These are phyloP conservation scores for Erysimum cheiranthoides DNA, from an alignment of 345 rosid genomes.

Conservation along the genomic window DNA sequence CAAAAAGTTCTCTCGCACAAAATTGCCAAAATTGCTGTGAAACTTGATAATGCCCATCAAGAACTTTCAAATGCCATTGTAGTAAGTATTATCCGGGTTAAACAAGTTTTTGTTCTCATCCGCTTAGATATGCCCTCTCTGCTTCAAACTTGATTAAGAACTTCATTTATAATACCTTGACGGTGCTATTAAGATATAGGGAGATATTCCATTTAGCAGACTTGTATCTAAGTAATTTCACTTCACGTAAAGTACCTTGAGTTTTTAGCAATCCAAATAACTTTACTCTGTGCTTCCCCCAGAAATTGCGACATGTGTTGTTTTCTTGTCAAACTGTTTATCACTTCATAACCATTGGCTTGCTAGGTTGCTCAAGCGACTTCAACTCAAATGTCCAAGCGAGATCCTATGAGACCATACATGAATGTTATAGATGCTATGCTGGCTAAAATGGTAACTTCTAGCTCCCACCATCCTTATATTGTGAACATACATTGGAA, in stretches of 20 bases:
- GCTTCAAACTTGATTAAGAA: constrained; percentile 13
- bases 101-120: constrained; percentile 12
- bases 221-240: constrained; percentile 8
- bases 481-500: not conserved
- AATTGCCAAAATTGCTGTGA: constrained; percentile 97
- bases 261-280: constrained; percentile 15
- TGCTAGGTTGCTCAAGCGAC: constrained; percentile 98
- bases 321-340: constrained; percentile 20
- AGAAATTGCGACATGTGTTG: not conserved
- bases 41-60: constrained; percentile 97
- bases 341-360: constrained; percentile 32
- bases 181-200: constrained; percentile 16
- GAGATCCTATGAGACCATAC: constrained; percentile 95
- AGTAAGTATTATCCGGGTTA: constrained; percentile 53
- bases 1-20: constrained; percentile 98
- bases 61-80: constrained; percentile 97
- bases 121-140: not conserved
- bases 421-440: constrained; percentile 94
- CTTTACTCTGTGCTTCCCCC: not conserved
- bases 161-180: not conserved
- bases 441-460: constrained; percentile 81
- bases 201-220: constrained; percentile 21
- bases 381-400: constrained; percentile 98
- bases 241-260: not conserved
- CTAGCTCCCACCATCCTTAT: constrained; percentile 13